Evolutionary conservation across 768 basidiomycete species (phyloP).

Genomic region (Gymnopilus dilepis): DNA sequence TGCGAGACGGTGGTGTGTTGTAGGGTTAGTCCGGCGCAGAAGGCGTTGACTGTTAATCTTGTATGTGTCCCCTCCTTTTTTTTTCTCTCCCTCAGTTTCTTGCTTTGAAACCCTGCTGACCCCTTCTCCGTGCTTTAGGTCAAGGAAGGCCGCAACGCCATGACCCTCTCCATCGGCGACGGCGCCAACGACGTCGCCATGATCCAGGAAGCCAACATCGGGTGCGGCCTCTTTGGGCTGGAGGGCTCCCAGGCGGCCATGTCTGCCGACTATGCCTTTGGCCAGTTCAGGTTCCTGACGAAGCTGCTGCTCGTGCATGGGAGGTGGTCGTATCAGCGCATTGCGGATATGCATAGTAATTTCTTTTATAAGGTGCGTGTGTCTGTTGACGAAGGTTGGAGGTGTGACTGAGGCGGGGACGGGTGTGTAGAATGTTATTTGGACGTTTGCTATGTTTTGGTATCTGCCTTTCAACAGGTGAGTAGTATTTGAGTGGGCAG

Average conservation of each 20-base stretch:
- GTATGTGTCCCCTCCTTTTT: conserved; percentile 46
- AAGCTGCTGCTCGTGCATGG: conserved; percentile 93
- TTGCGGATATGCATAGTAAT: conserved; percentile 96
- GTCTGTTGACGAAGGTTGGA: conserved; percentile 1
- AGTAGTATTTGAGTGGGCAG: too few species aligned
- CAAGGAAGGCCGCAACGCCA: conserved; percentile 93
- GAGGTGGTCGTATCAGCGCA: conserved; percentile 94
- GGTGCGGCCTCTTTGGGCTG: conserved; percentile 90
- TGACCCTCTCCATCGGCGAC: conserved; percentile 97
- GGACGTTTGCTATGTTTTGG: conserved; percentile 96
- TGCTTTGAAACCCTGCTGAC: neutral
- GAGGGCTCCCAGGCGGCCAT: conserved; percentile 99
- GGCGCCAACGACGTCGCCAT: conserved; percentile 99
- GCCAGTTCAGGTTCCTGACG: conserved; percentile 93
- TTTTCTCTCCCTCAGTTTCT: neutral
- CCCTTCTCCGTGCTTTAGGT: conserved; percentile 52
- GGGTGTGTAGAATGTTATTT: conserved; percentile 84
- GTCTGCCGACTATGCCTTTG: conserved; percentile 99
- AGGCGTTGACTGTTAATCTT: conserved; percentile 94
- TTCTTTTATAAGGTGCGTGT: conserved; percentile 94
- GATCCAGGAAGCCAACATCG: conserved; percentile 99
- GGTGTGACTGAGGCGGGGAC: neutral
- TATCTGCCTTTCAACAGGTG: conserved; percentile 88
- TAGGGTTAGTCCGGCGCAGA: conserved; percentile 96
- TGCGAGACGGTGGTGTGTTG: conserved; percentile 99